Base-by-base conservation (phyloP, 805 yeast genomes). In the Isabelozyma rhagii region DNA sequence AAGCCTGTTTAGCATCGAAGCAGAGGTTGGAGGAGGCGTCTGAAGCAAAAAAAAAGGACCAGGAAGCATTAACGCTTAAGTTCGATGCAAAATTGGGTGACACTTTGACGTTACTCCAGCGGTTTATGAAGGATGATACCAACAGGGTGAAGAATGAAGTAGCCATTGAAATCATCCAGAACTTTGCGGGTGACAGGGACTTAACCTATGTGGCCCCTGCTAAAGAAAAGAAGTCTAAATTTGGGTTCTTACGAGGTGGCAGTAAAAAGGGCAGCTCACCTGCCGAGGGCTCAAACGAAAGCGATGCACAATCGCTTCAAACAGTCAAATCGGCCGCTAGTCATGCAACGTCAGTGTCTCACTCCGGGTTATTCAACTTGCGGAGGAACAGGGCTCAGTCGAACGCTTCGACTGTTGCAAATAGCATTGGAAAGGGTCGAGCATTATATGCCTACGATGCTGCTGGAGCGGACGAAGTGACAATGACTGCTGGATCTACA, bases 111-210 rank as follows among this genome's bases (percentile, higher is more conserved):
- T 62, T 79, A 2, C 72, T 92, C 49, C 78, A 84, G 47, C 77
- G 77, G 44, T 89, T 90, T 56, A 79, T 92, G 51, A 69, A 77
- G 43, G 84, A 85, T 53, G 99, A 94, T 62, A 84, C 89, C 4
- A 68, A 68, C 29, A 80, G 96, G 52, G 85, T 94, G 18, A 75
- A 77, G 40, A 80, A 85, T 10, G 96, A 91, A 61, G 98, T 92
- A 15, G 93, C 87, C 59, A 84, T 93, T 46, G 97, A 93, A 66
- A 84, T 94, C 27, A 90, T 94, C 56, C 94, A 89, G 65, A 81
- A 85, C 51, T 90, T 87, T 46, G 91, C 94, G 0, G 89, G 86
- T 1, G 92, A 84, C 50, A 76, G 80, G 57, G 94, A 88, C 63
- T 69, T 88, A 57, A 74, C 85, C 10, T 72, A 86, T 50, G 79